A percentile compares a stretch with the other conserved stretches of the same genome.
Conservation (phyloP, 2,329 filamentous ascomycete species). For the Scortechinia acanthostroma region DNA sequence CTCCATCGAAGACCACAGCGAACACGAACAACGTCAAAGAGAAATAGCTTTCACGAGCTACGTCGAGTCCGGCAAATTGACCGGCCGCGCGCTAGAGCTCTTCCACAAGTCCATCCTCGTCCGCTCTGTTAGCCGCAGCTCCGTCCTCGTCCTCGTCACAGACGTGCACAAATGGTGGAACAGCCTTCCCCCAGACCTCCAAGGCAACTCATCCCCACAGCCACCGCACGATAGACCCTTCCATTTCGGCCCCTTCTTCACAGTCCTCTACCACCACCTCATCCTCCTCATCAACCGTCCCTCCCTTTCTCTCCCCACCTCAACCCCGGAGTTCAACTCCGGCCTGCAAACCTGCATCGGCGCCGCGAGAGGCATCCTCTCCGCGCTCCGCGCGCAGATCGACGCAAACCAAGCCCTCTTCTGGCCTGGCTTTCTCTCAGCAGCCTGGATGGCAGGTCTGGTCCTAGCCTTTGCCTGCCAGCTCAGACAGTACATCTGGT, state of each 20-base stretch:
- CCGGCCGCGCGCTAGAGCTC: slow-evolving; percentile 10
- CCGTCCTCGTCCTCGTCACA: slow-evolving; percentile 9
- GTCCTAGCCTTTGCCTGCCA: slow-evolving; percentile 21
- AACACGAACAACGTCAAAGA: slow-evolving; percentile 4
- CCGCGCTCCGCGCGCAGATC: slow-evolving; percentile 11
- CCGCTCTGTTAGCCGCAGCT: slow-evolving; percentile 9
- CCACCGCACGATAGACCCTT: background rate
- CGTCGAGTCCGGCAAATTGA: slow-evolving; percentile 10
- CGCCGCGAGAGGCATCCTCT: slow-evolving; percentile 15
- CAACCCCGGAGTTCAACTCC: slow-evolving; percentile 15
- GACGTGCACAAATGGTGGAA: slow-evolving; percentile 16
- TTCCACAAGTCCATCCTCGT: slow-evolving; percentile 14
- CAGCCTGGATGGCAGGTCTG: slow-evolving; percentile 25
- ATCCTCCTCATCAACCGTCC: slow-evolving; percentile 21
- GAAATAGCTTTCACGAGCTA: slow-evolving; percentile 9
- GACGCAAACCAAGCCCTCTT: slow-evolving; percentile 10
- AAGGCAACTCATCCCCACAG: slow-evolving; percentile 8
- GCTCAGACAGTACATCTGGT: slow-evolving; percentile 14
- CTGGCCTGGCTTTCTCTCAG: slow-evolving; percentile 23
- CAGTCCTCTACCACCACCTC: slow-evolving; percentile 19
- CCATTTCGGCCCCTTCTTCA: slow-evolving; percentile 12
- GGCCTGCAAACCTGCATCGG: slow-evolving; percentile 17
- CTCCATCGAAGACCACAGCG: background rate
- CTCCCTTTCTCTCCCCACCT: slow-evolving; percentile 19
- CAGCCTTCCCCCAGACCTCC: slow-evolving; percentile 8